Evolutionary conservation across 805 yeast genomes (phyloP).

Genomic region (Cyberlindnera saturnus): DNA sequence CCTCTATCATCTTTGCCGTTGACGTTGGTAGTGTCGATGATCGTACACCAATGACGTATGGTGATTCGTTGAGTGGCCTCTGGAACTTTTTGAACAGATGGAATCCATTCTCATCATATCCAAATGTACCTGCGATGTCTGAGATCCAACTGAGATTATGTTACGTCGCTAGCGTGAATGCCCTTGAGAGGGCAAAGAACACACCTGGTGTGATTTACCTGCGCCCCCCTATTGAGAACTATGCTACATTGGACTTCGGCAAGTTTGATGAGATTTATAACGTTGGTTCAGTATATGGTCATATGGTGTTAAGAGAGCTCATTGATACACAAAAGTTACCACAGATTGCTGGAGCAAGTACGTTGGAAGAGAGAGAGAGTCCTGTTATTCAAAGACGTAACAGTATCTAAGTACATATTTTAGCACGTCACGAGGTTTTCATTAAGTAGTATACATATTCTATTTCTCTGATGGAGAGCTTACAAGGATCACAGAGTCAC

Average conservation of each 20-base stretch:
- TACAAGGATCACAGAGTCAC: constrained; percentile 91
- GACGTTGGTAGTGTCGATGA: constrained; percentile 97
- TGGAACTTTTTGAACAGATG: constrained; percentile 86
- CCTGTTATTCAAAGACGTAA: constrained; percentile 48
- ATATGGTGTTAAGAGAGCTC: constrained; percentile 45
- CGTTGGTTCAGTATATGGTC: constrained; percentile 76
- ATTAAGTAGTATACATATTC: not conserved
- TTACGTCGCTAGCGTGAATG: constrained; percentile 92
- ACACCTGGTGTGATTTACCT: constrained; percentile 82
- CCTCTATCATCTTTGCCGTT: constrained; percentile 80
- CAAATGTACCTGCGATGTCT: constrained; percentile 89
- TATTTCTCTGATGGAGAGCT: constrained; percentile 15
- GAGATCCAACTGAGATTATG: constrained; percentile 92
- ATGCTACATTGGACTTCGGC: constrained; percentile 87
- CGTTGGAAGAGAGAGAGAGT: constrained; percentile 26
- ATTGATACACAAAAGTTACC: constrained; percentile 52
- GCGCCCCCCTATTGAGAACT: constrained; percentile 91
- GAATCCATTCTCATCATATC: constrained; percentile 84
- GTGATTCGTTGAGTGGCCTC: constrained; percentile 86
- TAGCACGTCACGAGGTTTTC: not conserved
- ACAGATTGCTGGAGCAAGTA: constrained; percentile 47
- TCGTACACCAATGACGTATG: constrained; percentile 81
- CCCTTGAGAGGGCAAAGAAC: constrained; percentile 77
- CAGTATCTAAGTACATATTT: constrained; percentile 38
- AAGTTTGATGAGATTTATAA: constrained; percentile 85